phyloP scores from a whole-genome alignment of 495 filamentous ascomycete genomes.

The Parathielavia appendiculata region DNA sequence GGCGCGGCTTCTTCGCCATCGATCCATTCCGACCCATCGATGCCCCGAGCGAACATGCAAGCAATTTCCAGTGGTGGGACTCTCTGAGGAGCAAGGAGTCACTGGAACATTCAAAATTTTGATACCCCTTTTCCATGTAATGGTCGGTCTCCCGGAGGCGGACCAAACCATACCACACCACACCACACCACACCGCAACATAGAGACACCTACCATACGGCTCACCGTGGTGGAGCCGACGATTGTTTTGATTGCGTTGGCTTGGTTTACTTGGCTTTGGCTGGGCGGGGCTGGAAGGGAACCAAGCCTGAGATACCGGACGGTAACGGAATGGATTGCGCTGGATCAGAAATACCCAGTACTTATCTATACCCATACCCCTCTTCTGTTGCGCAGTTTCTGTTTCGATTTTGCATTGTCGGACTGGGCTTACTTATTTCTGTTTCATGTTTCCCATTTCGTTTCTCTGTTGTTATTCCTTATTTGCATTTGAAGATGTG shows the following conservation, averaged over 20 bases:
- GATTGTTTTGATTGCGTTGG: not conserved
- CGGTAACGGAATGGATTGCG: constrained; percentile 1
- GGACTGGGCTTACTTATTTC: not conserved
- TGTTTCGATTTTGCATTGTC: not conserved
- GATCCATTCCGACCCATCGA: constrained; percentile 39
- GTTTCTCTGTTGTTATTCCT: not conserved
- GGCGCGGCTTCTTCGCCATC: constrained; percentile 35
- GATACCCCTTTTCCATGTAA: constrained; percentile 16
- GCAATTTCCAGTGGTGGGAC: constrained; percentile 48
- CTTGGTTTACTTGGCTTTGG: not conserved
- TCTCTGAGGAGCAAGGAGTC: constrained; percentile 25
- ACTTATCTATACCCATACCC: not conserved
- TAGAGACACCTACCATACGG: not conserved
- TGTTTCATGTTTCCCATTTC: too few species aligned
- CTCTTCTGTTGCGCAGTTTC: constrained; percentile 1
- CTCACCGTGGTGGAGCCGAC: too few species aligned
- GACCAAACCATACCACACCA: not conserved
- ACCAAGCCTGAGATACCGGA: not conserved
- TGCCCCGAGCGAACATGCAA: constrained; percentile 45
- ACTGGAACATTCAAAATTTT: constrained; percentile 13
- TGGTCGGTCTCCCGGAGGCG: not conserved
- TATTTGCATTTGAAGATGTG: constrained; percentile 3
- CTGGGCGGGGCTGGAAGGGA: not conserved
- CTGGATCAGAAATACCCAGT: constrained; percentile 1
- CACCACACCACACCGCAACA: not conserved